Conservation (phyloP, 768 basidiomycete genomes). For the Mycena pura region DNA sequence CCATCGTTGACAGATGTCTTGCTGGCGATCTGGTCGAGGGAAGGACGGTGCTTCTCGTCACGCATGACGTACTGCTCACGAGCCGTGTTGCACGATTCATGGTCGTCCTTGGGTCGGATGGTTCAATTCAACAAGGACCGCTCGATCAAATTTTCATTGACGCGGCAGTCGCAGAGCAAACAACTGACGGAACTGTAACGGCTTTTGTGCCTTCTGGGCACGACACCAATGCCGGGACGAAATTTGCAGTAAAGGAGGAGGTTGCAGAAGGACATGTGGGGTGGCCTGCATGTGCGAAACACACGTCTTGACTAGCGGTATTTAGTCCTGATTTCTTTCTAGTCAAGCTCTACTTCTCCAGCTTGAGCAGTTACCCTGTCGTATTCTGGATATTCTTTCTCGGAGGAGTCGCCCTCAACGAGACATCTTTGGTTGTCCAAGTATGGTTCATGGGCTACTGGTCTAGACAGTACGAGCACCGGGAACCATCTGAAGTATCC, state of each 20-base stretch:
- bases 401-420: conserved; percentile 33
- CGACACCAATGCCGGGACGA: conserved; percentile 39
- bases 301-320: background rate
- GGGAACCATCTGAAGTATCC: conserved; percentile 38
- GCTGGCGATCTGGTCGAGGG: conserved; percentile 76
- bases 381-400: conserved; percentile 42
- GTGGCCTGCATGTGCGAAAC: conserved; percentile 36
- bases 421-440: conserved; percentile 37
- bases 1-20: conserved; percentile 83
- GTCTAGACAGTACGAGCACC: conserved; percentile 46
- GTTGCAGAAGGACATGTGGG: conserved; percentile 63
- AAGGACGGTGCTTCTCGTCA: conserved; percentile 86
- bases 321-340: background rate
- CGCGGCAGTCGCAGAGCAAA: conserved; percentile 29
- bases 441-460: conserved; percentile 54
- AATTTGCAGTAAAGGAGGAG: conserved; percentile 69
- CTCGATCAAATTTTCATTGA: conserved; percentile 34
- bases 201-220: conserved; percentile 15
- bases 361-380: conserved; percentile 43
- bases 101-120: conserved; percentile 61
- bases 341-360: conserved; percentile 45
- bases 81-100: conserved; percentile 4
- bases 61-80: conserved; percentile 42
- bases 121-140: conserved; percentile 42
- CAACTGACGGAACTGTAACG: too few species aligned